Evolutionary conservation across 495 filamentous ascomycete species (phyloP).

Genomic region (Sabuloglossum arenarium): DNA sequence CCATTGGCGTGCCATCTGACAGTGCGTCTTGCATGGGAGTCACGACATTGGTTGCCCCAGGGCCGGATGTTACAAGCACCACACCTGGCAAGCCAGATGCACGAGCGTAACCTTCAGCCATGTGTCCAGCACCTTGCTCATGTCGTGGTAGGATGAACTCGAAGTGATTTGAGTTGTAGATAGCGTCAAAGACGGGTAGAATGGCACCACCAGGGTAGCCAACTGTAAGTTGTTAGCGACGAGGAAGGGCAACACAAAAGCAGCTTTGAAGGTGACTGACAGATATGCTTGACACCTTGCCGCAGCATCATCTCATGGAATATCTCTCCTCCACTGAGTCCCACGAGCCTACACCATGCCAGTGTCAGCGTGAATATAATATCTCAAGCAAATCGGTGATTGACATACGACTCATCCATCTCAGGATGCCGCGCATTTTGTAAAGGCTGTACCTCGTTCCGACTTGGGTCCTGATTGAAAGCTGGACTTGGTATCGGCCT

Average conservation of each 20-base stretch:
- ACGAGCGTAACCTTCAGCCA: constrained; percentile 62
- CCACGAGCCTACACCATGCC: constrained; percentile 49
- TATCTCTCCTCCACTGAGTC: constrained; percentile 86
- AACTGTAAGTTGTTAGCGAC: constrained; percentile 14
- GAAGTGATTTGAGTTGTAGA: constrained; percentile 64
- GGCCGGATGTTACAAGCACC: constrained; percentile 59
- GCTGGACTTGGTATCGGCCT: constrained; percentile 45
- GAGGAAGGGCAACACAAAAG: constrained; percentile 7
- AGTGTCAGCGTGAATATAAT: constrained; percentile 6
- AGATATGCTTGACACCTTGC: constrained; percentile 78
- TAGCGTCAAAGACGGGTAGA: constrained; percentile 68
- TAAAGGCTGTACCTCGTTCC: constrained; percentile 49
- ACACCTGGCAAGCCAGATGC: constrained; percentile 57
- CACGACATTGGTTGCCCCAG: constrained; percentile 59
- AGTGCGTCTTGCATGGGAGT: constrained; percentile 64
- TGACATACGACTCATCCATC: constrained; percentile 49
- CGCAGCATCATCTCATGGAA: constrained; percentile 99
- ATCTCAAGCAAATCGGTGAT: too few relatives aligned
- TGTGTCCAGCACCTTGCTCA: constrained; percentile 65
- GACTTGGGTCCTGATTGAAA: constrained; percentile 42
- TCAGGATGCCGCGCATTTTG: constrained; percentile 35
- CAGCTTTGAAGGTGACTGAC: constrained; percentile 29
- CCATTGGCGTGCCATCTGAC: constrained; percentile 58
- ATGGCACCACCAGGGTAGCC: constrained; percentile 50
- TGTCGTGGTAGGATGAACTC: constrained; percentile 60